Percentiles rank a stretch among this genome's conserved stretches.
Evolutionary conservation across 75 land plant genomes (phyloP).

Genomic region (Picea glauca): DNA sequence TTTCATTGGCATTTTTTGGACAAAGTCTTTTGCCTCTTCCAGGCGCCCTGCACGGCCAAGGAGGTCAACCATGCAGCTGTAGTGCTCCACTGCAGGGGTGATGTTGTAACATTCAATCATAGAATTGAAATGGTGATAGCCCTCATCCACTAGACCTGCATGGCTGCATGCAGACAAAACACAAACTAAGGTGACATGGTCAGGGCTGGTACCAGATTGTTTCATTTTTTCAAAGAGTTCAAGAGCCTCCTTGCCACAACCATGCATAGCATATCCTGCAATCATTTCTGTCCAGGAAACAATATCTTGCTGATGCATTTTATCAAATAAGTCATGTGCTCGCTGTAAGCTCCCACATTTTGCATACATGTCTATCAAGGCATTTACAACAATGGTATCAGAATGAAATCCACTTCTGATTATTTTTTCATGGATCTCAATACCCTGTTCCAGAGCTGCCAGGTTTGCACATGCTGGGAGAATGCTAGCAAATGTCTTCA

Average conservation of each 20-base stretch:
- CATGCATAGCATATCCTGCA: slow-evolving; percentile 51
- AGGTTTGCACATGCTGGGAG: slow-evolving; percentile 9
- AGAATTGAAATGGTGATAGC: slow-evolving; percentile 37
- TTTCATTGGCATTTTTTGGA: slow-evolving; percentile 43
- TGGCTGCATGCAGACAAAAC: slow-evolving; percentile 68
- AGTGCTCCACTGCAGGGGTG: slow-evolving; percentile 44
- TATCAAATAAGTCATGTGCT: not conserved
- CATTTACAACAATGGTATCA: slow-evolving; percentile 1
- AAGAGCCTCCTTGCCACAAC: slow-evolving; percentile 47
- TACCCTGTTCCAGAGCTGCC: slow-evolving; percentile 7
- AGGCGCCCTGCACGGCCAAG: slow-evolving; percentile 52
- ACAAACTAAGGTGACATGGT: slow-evolving; percentile 62
- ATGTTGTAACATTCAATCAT: slow-evolving; percentile 32
- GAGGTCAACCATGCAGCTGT: slow-evolving; percentile 57
- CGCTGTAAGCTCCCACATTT: slow-evolving; percentile 3
- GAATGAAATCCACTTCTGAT: not conserved
- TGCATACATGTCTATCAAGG: slow-evolving; percentile 9
- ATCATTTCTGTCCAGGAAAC: slow-evolving; percentile 72
- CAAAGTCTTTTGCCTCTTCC: slow-evolving; percentile 33
- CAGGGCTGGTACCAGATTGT: slow-evolving; percentile 46
- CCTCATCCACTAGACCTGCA: slow-evolving; percentile 59
- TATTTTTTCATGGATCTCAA: slow-evolving; percentile 2
- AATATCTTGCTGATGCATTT: slow-evolving; percentile 40
- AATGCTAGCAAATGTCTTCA: slow-evolving; percentile 9
- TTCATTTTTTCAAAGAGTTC: slow-evolving; percentile 43